Base-by-base conservation (phyloP, 345 rosid species). In the Cardamine chenopodiifolia region DNA sequence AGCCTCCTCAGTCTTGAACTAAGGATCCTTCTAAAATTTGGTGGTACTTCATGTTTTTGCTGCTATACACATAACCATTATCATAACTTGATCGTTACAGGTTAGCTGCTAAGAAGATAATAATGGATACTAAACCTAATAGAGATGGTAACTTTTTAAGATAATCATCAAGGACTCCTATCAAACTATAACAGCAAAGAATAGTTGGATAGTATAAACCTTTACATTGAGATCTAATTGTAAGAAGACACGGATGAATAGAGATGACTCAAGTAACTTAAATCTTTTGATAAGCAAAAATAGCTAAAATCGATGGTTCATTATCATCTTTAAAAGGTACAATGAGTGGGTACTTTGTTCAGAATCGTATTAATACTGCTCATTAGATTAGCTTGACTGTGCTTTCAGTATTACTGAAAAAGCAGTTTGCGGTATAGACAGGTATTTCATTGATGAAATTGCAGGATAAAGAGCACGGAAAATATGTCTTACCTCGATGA, bases 1-100 rank as follows among this genome's bases (percentile, higher is more conserved):
- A 92, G 90, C 75, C 89, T 85, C 75, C 93, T 85, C 81, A 89
- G 83, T 73, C 87, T 92, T 76, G 89, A 82, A 82, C 88, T 74
- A 52, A 89, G 68, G 19, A 77, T 44, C 82, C 88, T 82, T 74
- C 88, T 83, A 68, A 92, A 92, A 74, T 86, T 85, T 70, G 66
- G 77, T 22, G 91, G 92, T 66, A 83, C 82, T 66, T 83, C 86
- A 20, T 82, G 86, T 81, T 83, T 85, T 86, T 83, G 80, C 85
- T 89, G 90, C 86, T 75, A 28, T 66, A 65, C 54, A 45, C 49
- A 73, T 11, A 56, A 68, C 61, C 71, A 48, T 18, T 42, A 53
- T 49, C 55, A 65, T 39, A 19, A 62, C 50, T 63, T 63, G 58
- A 68, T 68, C 19, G 15, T 57, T 57, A 52, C 59, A 60, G 39